Conservation (phyloP, 768 basidiomycete genomes). For the Leccinum boreale region DNA sequence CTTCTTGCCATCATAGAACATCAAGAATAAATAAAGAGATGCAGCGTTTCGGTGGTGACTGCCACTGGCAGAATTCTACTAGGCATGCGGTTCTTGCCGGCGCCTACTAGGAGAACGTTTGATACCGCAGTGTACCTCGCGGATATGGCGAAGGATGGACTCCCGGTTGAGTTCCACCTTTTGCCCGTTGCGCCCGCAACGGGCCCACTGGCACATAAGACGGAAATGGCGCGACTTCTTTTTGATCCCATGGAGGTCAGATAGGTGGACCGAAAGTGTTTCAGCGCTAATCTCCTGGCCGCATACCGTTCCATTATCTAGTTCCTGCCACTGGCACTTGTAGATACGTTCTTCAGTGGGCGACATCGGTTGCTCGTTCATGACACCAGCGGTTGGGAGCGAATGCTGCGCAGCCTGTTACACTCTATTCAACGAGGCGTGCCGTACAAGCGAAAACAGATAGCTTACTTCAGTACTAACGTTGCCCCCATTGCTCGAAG, state of each 20-base stretch:
- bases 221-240: not conserved
- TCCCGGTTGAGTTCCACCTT: conserved; percentile 15
- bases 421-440: not conserved
- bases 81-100: not conserved
- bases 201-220: conserved; percentile 10
- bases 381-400: not conserved
- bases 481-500: no score
- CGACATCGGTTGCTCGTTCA: not conserved
- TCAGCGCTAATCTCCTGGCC: not conserved
- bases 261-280: conserved; percentile 12
- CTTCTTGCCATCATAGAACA: no score
- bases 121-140: conserved; percentile 11
- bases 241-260: conserved; percentile 12
- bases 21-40: not conserved
- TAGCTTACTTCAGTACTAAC: not conserved
- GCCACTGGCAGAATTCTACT: not conserved
- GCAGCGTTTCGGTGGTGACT: not conserved
- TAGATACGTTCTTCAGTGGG: no score
- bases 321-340: conserved; percentile 7
- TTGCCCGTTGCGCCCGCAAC: not conserved
- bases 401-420: not conserved
- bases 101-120: conserved; percentile 8
- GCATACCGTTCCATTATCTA: conserved; percentile 3
- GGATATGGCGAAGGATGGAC: conserved; percentile 17
- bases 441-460: not conserved